A percentile compares a stretch with the other conserved stretches of the same genome.
phyloP scores from a whole-genome alignment of 2,329 filamentous ascomycete genomes.

The Paraconiothyrium brasiliense region DNA sequence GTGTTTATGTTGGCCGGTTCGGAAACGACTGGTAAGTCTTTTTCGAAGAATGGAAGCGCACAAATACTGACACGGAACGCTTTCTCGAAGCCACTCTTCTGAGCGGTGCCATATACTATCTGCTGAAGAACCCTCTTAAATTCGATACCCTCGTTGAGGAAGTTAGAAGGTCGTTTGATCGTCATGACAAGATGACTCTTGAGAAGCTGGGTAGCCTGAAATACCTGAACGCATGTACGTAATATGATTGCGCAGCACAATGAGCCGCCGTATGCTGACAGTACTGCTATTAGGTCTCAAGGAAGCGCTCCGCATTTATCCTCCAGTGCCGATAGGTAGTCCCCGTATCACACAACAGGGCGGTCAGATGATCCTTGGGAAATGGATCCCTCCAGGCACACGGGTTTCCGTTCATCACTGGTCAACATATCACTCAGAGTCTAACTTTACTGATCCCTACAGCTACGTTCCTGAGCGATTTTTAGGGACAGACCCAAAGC shows the following conservation, averaged over 20 bases:
- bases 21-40: conserved; percentile 7
- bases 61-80: conserved; percentile 2
- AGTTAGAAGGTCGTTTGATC: background rate
- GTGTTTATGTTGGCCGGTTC: conserved; percentile 6
- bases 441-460: conserved; percentile 13
- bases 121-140: conserved; percentile 9
- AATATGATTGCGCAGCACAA: background rate
- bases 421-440: conserved; percentile 1
- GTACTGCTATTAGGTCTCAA: conserved; percentile 1
- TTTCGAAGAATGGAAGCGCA: background rate
- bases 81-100: conserved; percentile 25
- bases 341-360: background rate
- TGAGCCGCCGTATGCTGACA: background rate
- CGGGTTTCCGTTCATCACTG: conserved; percentile 7
- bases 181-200: conserved; percentile 1
- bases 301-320: conserved; percentile 18
- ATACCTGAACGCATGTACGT: conserved; percentile 9
- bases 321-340: conserved; percentile 8
- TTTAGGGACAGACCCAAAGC: background rate
- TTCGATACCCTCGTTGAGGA: background rate
- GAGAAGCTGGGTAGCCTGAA: background rate
- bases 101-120: conserved; percentile 15
- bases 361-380: conserved; percentile 5
- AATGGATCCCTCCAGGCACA: conserved; percentile 5
- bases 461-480: conserved; percentile 15